Evolutionary conservation across 352 stramenopile species (phyloP), one percentile per base, ranked within the genome.

Genomic region (Phytopythium mirpurense): DNA sequence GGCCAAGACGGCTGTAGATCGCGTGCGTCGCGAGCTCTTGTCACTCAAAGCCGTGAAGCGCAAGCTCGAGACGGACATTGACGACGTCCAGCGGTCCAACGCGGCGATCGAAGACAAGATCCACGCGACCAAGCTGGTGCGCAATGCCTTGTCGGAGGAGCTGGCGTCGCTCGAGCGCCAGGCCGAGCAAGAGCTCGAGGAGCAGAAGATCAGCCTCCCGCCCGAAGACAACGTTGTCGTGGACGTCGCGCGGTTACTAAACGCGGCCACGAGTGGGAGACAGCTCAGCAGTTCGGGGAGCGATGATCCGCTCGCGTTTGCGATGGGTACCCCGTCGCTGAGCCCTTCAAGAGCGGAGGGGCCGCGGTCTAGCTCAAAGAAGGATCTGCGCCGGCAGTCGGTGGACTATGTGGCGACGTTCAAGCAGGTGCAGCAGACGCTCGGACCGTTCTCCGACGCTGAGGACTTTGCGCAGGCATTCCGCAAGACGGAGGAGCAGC

Each of bases 191-290:
- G 68, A 74, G 21, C 49, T 65, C 3, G 81, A 87, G 23, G 74
- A 82, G 36, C 73, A 83, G 36, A 64, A 68, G 24, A 55, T 86
- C 12, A 77, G 74, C 27, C 48, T 89, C n/a, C 81, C 78, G 1
- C 77, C 81, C 12, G 77, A 86, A 58, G 72, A 87, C 7, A 68
- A 74, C 10, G 67, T 87, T 0, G 59, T 89, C 23, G 77, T 88
- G 19, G 78, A 90, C 47, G 63, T 86, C 16, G 60, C 70, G 0
- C 72, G 71, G 6, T 61, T 90, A 31, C 86, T 90, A 75, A 67
- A 51, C 26, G 70, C 71, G 2, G 76, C 26, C 0, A 18, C 38
- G 3, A 56, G 27, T 21, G 18, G 15, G 8, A 37, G 50, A 1
- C 37, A 35, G 29, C 16, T 37, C 18, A 12, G n/a, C 1, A 56